These are phyloP conservation scores for Cryptococcus jaspeensis DNA, from an alignment of 1,284 basidiomycete genomes.

Conservation along the genomic window DNA sequence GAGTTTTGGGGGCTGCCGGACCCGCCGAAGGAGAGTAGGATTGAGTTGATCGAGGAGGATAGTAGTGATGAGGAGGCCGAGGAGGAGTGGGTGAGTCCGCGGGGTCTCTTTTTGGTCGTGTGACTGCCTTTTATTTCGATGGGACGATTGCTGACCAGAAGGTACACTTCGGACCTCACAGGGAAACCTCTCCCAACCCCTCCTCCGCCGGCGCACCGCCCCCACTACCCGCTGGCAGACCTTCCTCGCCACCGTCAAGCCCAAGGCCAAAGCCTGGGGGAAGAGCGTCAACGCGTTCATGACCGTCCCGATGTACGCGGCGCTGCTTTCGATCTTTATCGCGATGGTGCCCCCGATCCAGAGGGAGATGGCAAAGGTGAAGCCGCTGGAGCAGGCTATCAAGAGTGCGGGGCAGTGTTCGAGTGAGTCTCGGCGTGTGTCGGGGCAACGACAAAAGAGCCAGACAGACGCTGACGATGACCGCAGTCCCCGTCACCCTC, in stretches of 20 bases:
- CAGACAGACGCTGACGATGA: constrained; percentile 2
- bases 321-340: constrained; percentile 73
- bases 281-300: constrained; percentile 69
- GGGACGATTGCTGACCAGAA: neutral
- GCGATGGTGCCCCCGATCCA: constrained; percentile 76
- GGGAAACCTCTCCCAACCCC: constrained; percentile 19
- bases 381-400: constrained; percentile 71
- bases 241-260: constrained; percentile 34
- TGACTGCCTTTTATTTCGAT: neutral
- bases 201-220: constrained; percentile 25
- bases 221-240: constrained; percentile 23
- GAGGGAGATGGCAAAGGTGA: constrained; percentile 61
- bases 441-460: neutral
- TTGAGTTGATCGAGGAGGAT: constrained; percentile 31
- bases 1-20: constrained; percentile 52
- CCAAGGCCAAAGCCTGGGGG: constrained; percentile 46
- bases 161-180: neutral
- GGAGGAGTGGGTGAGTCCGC: constrained; percentile 51
- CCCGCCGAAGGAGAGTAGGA: constrained; percentile 23
- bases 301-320: constrained; percentile 82
- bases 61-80: constrained; percentile 46
- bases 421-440: constrained; percentile 41
- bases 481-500: constrained; percentile 72
- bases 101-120: too few relatives aligned
- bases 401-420: constrained; percentile 73